phyloP scores from a whole-genome alignment of 2,329 filamentous ascomycete genomes.

The Penicillium digitatum region DNA sequence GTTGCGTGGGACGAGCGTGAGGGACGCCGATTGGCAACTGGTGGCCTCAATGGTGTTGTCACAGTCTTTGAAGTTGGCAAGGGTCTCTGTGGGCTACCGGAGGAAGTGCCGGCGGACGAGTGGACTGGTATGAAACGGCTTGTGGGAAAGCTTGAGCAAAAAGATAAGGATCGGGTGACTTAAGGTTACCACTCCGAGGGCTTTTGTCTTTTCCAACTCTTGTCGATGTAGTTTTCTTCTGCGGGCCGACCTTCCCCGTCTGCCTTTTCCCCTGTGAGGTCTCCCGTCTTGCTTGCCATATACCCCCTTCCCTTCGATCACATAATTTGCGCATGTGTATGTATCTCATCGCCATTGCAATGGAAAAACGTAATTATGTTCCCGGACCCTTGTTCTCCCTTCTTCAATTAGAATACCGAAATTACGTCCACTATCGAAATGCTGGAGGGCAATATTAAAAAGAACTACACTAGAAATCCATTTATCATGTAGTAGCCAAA shows the following conservation, averaged over 20 bases:
- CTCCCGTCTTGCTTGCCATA: conserved; percentile 22
- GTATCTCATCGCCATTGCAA: conserved; percentile 4
- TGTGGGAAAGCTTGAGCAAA: conserved; percentile 65
- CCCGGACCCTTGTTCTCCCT: background rate
- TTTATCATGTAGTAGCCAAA: background rate
- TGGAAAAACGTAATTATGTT: background rate
- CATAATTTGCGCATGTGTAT: conserved; percentile 15
- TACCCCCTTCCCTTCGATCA: conserved; percentile 23
- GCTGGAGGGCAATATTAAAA: background rate
- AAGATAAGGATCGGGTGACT: conserved; percentile 39
- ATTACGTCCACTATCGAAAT: background rate
- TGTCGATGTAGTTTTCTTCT: conserved; percentile 12
- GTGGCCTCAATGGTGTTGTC: conserved; percentile 84
- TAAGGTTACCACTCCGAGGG: conserved; percentile 11
- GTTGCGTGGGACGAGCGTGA: conserved; percentile 89
- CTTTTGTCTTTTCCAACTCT: conserved; percentile 3
- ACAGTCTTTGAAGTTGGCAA: conserved; percentile 88
- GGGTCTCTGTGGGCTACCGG: conserved; percentile 76
- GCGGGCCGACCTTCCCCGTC: conserved; percentile 9
- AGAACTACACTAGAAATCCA: background rate
- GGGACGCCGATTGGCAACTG: conserved; percentile 80
- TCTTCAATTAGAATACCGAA: background rate
- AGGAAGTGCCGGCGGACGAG: conserved; percentile 77
- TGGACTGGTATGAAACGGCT: conserved; percentile 92
- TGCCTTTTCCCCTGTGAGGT: conserved; percentile 7